phyloP scores from a whole-genome alignment of 768 basidiomycete genomes.

The Tylopilus sp. region DNA sequence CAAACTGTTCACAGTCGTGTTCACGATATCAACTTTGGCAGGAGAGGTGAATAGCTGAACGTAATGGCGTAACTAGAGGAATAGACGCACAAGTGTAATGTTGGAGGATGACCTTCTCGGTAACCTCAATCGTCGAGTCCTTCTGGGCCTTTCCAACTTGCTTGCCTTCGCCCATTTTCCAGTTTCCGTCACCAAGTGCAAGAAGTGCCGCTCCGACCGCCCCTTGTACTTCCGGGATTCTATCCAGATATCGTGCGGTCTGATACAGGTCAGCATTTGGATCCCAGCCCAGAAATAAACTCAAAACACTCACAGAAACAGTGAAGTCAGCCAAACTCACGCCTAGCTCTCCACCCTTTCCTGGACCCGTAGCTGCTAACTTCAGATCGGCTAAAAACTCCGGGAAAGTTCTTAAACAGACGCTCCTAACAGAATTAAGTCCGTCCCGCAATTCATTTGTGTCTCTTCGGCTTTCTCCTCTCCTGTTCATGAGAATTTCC shows the following conservation, averaged over 20 bases:
- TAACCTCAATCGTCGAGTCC: slow-evolving; percentile 40
- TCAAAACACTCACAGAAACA: slow-evolving; percentile 41
- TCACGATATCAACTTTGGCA: slow-evolving; percentile 69
- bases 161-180: slow-evolving; percentile 88
- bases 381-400: slow-evolving; percentile 81
- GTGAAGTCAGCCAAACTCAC: slow-evolving; percentile 64
- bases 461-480: slow-evolving; percentile 44
- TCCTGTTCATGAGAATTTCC: slow-evolving; percentile 59
- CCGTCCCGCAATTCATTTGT: slow-evolving; percentile 73
- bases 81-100: slow-evolving; percentile 67
- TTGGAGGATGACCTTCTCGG: slow-evolving; percentile 61
- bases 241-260: slow-evolving; percentile 68
- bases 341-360: slow-evolving; percentile 57
- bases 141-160: slow-evolving; percentile 52
- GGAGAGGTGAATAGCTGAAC: neutral
- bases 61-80: neutral
- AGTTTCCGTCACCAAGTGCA: slow-evolving; percentile 81
- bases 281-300: neutral
- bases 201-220: slow-evolving; percentile 65
- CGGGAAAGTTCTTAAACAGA: slow-evolving; percentile 80
- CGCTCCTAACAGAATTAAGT: slow-evolving; percentile 55
- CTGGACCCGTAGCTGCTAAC: slow-evolving; percentile 45
- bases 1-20: slow-evolving; percentile 57
- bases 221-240: slow-evolving; percentile 63
- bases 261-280: slow-evolving; percentile 25